Percentiles rank a stretch among this genome's conserved stretches.
phyloP scores from a whole-genome alignment of 345 rosid genomes.

The Populus alba region DNA sequence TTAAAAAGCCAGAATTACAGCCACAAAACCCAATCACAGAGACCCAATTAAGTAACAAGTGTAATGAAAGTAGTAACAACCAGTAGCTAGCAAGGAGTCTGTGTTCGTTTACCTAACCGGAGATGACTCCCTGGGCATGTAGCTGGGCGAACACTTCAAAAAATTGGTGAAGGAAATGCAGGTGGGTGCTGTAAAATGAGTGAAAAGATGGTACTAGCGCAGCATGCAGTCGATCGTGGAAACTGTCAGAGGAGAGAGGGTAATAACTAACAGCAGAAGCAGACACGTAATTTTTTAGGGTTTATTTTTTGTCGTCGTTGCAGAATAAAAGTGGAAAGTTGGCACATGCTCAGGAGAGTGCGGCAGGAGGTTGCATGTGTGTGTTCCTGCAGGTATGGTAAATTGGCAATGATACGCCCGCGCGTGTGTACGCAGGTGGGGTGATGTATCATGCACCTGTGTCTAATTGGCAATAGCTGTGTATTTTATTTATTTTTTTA shows the following conservation, averaged over 20 bases:
- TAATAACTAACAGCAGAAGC: not conserved
- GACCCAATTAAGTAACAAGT: not conserved
- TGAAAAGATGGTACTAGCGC: not conserved
- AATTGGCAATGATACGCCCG: too few relatives aligned
- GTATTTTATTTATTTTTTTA: too few relatives aligned
- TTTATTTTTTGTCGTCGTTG: not conserved
- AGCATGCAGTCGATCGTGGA: not conserved
- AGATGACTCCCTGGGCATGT: not conserved
- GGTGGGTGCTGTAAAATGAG: not conserved
- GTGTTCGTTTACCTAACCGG: not conserved
- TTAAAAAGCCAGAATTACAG: not conserved
- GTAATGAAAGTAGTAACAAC: not conserved
- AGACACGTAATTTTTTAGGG: not conserved
- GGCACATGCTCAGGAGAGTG: not conserved
- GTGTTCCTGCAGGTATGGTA: not conserved
- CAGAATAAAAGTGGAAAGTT: not conserved
- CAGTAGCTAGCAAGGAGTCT: not conserved
- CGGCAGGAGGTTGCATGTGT: not conserved
- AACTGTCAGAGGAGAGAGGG: not conserved
- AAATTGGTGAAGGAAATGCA: too few relatives aligned
- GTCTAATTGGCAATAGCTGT: not conserved
- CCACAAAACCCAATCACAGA: not conserved
- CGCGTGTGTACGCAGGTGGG: not conserved
- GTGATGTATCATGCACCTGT: not conserved
- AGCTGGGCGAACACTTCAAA: not conserved